Evolutionary conservation across 345 rosid genomes (phyloP).

Genomic region (Eucalyptus marginata): DNA sequence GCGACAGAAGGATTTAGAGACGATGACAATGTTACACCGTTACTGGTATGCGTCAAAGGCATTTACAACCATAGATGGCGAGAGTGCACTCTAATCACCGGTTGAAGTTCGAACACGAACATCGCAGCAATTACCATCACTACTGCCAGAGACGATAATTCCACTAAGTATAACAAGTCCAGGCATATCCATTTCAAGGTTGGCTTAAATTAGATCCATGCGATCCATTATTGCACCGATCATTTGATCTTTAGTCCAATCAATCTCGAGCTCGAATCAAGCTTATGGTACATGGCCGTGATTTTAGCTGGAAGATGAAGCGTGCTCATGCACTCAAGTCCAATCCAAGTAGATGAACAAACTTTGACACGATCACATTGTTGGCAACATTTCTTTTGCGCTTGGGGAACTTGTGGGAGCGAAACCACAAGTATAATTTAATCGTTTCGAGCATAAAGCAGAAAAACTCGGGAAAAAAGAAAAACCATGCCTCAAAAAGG

Average conservation of each 20-base stretch:
- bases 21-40: background rate
- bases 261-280: background rate
- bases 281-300: background rate
- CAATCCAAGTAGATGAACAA: background rate
- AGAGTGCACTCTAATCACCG: background rate
- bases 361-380: background rate
- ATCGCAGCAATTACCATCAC: background rate
- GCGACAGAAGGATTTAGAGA: background rate
- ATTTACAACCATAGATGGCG: background rate
- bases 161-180: accelerated
- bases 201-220: background rate
- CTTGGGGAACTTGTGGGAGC: background rate
- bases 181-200: background rate
- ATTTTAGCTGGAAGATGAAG: background rate
- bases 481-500: too few relatives aligned
- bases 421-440: too few relatives aligned
- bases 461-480: too few relatives aligned
- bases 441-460: too few relatives aligned
- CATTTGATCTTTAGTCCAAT: background rate
- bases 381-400: background rate
- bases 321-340: background rate
- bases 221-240: background rate
- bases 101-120: background rate
- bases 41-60: background rate
- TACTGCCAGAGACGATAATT: background rate